phyloP scores from a whole-genome alignment of 2,329 filamentous ascomycete genomes.

The Trichoderma afroharzianum region DNA sequence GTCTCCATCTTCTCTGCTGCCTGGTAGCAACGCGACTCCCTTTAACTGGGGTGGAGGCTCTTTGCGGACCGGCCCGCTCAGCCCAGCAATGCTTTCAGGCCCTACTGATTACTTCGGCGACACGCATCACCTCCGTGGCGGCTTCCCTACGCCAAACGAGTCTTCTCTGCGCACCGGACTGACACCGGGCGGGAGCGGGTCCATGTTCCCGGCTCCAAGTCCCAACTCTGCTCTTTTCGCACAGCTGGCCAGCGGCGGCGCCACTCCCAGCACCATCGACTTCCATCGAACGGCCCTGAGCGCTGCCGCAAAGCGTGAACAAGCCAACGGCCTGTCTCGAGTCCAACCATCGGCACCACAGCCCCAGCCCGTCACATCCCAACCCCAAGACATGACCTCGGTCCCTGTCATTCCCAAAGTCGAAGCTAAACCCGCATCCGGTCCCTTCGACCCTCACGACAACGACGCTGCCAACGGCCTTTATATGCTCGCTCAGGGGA shows the following conservation, averaged over 20 bases:
- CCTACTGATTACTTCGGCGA: constrained; percentile 89
- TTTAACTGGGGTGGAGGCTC: constrained; percentile 82
- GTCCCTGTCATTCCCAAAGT: constrained; percentile 40
- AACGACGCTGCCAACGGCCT: constrained; percentile 94
- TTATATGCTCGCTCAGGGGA: constrained; percentile 78
- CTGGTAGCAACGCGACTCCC: constrained; percentile 67
- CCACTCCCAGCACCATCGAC: constrained; percentile 86
- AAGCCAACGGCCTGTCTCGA: constrained; percentile 34
- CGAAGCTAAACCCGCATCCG: constrained; percentile 50
- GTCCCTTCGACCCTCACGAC: constrained; percentile 81
- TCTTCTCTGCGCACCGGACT: constrained; percentile 87
- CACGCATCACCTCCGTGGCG: constrained; percentile 70
- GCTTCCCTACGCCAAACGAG: constrained; percentile 94
- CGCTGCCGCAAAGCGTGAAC: constrained; percentile 63
- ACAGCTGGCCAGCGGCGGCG: constrained; percentile 72
- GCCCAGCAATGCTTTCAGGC: constrained; percentile 94
- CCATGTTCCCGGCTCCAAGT: constrained; percentile 92
- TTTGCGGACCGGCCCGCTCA: constrained; percentile 85
- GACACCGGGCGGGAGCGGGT: constrained; percentile 90
- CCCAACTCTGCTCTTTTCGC: constrained; percentile 81
- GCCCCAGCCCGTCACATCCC: constrained; percentile 40
- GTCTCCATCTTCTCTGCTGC: constrained; percentile 78
- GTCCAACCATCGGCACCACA: constrained; percentile 25
- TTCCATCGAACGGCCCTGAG: constrained; percentile 92
- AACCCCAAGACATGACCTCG: constrained; percentile 52